These are phyloP conservation scores for Elongisporangium senticosum DNA, from an alignment of 352 stramenopile genomes.

Conservation along the genomic window DNA sequence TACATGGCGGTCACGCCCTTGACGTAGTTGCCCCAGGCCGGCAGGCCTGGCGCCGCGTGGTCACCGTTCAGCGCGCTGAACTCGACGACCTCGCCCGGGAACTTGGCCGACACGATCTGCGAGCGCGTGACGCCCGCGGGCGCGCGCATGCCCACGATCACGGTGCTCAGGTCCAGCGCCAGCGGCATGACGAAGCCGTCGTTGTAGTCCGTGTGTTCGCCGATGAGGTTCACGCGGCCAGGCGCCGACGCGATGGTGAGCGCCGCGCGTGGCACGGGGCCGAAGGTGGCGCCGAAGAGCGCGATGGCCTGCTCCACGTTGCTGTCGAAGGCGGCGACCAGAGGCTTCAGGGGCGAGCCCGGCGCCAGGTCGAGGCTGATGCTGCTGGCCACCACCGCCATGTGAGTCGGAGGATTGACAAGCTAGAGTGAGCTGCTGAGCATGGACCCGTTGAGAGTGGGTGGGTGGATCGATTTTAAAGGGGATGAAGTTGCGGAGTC, in stretches of 20 bases:
- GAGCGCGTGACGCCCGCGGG: slow-evolving; percentile 16
- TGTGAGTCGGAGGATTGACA: too few relatives aligned
- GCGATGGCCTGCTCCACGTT: slow-evolving; percentile 47
- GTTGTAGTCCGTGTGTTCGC: slow-evolving; percentile 96
- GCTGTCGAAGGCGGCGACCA: slow-evolving; percentile 14
- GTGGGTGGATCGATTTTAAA: too few relatives aligned
- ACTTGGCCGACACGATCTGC: slow-evolving; percentile 54
- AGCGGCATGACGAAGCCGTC: slow-evolving; percentile 95
- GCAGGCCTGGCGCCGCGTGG: slow-evolving; percentile 41
- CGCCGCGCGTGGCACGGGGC: slow-evolving; percentile 24
- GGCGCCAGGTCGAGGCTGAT: too few relatives aligned
- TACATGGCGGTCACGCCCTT: slow-evolving; percentile 92
- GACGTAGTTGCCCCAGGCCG: slow-evolving; percentile 92
- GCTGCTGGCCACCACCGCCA: too few relatives aligned
- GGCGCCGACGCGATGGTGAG: slow-evolving; percentile 74
- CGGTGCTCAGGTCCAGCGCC: slow-evolving; percentile 86
- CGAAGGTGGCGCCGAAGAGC: slow-evolving; percentile 59
- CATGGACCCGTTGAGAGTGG: too few relatives aligned
- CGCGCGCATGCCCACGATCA: slow-evolving; percentile 62
- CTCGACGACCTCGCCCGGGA: slow-evolving; percentile 34
- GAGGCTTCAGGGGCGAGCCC: too few relatives aligned
- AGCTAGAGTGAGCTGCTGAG: too few relatives aligned
- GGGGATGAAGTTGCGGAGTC: too few relatives aligned
- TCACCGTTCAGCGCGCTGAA: slow-evolving; percentile 47
- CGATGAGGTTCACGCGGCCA: slow-evolving; percentile 95